Conservation (phyloP, 345 rosid genomes). For the Eucalyptus brandiana region DNA sequence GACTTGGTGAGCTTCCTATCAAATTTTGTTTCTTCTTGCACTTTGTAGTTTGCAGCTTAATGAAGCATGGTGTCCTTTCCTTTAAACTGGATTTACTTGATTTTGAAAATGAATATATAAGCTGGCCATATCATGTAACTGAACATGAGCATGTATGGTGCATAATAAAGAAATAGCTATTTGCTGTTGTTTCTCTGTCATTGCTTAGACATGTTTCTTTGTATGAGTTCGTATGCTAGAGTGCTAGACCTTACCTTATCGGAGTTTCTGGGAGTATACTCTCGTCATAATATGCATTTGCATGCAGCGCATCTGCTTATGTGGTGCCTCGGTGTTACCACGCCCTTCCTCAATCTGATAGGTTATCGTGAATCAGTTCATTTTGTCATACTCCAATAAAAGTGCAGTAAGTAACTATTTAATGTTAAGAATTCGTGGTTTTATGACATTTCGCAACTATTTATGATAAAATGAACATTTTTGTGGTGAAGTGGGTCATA, state of each 20-base stretch:
- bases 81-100: neutral
- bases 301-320: neutral
- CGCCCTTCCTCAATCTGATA: neutral
- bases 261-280: neutral
- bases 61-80: neutral
- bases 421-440: neutral
- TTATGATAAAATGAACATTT: neutral
- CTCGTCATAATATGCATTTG: neutral
- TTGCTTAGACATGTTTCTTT: neutral
- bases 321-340: neutral
- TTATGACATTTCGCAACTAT: neutral
- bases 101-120: neutral
- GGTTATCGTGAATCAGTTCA: neutral
- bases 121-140: neutral
- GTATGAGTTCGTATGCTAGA: neutral
- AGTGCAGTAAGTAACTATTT: neutral
- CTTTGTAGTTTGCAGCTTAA: neutral
- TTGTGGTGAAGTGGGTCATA: neutral
- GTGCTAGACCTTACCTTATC: neutral
- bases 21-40: neutral
- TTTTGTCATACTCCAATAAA: neutral
- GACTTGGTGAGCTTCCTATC: slow-evolving; percentile 52
- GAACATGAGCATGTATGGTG: neutral
- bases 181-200: neutral
- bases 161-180: neutral